phyloP scores from a whole-genome alignment of 179 eudicot species.

The Beta macrorhiza region DNA sequence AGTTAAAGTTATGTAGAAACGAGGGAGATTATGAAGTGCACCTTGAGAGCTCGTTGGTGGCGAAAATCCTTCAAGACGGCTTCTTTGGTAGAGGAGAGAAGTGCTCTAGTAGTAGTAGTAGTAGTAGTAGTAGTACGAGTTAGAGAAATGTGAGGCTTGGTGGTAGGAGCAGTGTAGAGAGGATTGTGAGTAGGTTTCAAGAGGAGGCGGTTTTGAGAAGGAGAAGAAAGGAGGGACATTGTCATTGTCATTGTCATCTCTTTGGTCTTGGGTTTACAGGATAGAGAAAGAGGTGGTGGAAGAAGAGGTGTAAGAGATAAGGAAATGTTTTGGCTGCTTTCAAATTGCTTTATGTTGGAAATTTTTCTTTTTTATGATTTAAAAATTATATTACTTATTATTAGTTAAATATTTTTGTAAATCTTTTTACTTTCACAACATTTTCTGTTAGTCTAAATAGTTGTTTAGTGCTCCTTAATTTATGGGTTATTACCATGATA shows the following conservation, averaged over 20 bases:
- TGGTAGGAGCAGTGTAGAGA: slow-evolving; percentile 23
- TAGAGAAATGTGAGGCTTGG: slow-evolving; percentile 28
- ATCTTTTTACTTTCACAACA: too few relatives aligned
- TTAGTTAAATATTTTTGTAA: too few relatives aligned
- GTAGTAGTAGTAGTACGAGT: background rate
- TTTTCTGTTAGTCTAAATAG: too few relatives aligned
- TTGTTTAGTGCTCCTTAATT: too few relatives aligned
- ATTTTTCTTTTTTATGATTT: too few relatives aligned
- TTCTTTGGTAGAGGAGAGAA: slow-evolving; percentile 60
- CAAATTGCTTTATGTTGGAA: too few relatives aligned
- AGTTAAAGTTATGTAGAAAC: background rate
- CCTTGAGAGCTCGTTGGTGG: slow-evolving; percentile 72
- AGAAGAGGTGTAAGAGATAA: slow-evolving; percentile 14
- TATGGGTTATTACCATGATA: too few relatives aligned
- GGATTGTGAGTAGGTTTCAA: slow-evolving; percentile 26
- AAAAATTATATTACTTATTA: too few relatives aligned
- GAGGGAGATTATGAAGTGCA: background rate
- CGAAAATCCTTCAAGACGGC: slow-evolving; percentile 59
- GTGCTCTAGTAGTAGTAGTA: slow-evolving; percentile 42
- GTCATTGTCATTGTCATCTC: slow-evolving; percentile 29
- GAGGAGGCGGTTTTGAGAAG: slow-evolving; percentile 34
- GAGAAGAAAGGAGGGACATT: slow-evolving; percentile 46
- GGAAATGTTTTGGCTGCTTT: slow-evolving; percentile 9
- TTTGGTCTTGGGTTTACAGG: background rate
- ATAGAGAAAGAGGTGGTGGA: background rate